Conservation (phyloP, 176 grass and related monocot genomes). For the Hordeum marinum region DNA sequence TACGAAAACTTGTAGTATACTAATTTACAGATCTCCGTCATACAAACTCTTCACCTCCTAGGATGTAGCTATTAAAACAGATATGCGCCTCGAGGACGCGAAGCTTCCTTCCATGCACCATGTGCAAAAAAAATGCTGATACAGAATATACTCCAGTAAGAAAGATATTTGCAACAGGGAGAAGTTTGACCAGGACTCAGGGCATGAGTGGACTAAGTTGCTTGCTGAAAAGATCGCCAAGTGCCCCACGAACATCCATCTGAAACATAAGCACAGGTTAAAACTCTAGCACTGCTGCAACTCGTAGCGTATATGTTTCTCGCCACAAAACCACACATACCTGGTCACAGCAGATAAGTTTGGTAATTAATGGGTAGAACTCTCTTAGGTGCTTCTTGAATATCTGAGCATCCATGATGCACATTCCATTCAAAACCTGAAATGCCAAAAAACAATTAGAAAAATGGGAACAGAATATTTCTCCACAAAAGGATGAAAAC, state of each 20-base stretch:
- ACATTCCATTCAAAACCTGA: constrained; percentile 97
- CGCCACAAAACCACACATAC: constrained; percentile 21
- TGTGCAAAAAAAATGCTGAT: constrained; percentile 32
- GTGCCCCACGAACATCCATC: constrained; percentile 94
- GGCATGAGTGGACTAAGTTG: constrained; percentile 85
- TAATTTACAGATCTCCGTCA: constrained; percentile 19
- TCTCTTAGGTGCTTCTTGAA: constrained; percentile 94
- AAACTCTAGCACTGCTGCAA: not conserved
- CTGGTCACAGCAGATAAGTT: constrained; percentile 99
- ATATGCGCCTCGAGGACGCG: constrained; percentile 6
- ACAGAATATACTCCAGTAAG: constrained; percentile 27
- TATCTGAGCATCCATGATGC: constrained; percentile 80
- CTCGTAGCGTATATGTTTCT: not conserved
- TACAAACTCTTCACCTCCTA: constrained; percentile 13
- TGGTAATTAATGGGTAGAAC: constrained; percentile 97
- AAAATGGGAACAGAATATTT: constrained; percentile 1
- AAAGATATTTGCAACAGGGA: constrained; percentile 37
- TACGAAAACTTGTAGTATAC: constrained; percentile 14
- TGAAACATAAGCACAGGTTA: constrained; percentile 34
- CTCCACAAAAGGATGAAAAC: constrained; percentile 12
- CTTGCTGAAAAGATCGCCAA: constrained; percentile 85
- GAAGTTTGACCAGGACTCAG: constrained; percentile 28
- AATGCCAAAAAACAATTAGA: constrained; percentile 20
- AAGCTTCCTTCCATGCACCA: constrained; percentile 23
- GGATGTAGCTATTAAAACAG: constrained; percentile 15